Evolutionary conservation across 2,329 filamentous ascomycete genomes (phyloP).

Genomic region (Knufia fluminis): DNA sequence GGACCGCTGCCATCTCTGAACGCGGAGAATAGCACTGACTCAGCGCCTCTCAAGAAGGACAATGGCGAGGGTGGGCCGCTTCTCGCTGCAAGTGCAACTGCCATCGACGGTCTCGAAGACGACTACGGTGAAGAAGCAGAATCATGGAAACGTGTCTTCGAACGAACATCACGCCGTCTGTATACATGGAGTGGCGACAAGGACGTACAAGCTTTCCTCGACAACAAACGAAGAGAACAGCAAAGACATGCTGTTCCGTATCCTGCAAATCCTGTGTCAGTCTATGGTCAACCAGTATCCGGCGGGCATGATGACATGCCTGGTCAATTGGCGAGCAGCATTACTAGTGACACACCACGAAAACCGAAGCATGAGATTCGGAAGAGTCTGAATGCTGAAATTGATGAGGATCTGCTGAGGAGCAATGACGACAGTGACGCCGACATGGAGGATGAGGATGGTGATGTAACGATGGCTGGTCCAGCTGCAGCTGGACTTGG

Average conservation of each 20-base stretch:
- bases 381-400: conserved; percentile 22
- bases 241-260: conserved; percentile 3
- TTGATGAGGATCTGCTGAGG: conserved; percentile 22
- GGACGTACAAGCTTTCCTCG: conserved; percentile 29
- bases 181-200: conserved; percentile 39
- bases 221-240: conserved; percentile 11
- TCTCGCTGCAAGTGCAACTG: conserved; percentile 25
- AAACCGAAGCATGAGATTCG: conserved; percentile 10
- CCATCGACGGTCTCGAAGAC: conserved; percentile 29
- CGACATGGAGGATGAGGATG: conserved; percentile 16
- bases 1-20: neutral
- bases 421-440: conserved; percentile 22
- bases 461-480: conserved; percentile 10
- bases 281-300: neutral
- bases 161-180: conserved; percentile 34
- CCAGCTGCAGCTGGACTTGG: too few species aligned
- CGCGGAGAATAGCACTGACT: neutral
- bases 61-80: conserved; percentile 1
- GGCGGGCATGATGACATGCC: neutral
- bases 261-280: neutral
- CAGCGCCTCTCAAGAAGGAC: neutral
- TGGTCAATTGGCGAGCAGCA: neutral
- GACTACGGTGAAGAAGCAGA: conserved; percentile 41
- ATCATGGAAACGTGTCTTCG: conserved; percentile 35
- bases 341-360: neutral